Base-by-base conservation (phyloP, 106 monocot species). In the Iris macrosiphon region DNA sequence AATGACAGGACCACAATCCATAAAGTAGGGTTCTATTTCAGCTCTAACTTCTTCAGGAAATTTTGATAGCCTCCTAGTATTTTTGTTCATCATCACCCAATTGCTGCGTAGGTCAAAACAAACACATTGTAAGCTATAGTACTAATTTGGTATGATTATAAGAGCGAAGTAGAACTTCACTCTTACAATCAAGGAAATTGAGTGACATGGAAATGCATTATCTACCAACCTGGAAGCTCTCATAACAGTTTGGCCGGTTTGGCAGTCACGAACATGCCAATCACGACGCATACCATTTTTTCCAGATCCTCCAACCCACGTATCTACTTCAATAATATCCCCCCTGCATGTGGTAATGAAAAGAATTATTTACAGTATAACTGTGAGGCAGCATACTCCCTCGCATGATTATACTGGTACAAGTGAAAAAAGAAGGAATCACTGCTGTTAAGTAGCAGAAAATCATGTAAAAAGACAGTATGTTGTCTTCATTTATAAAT, bases 211-310 rank as follows among this genome's bases (percentile, higher is more conserved):
- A n/a, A n/a, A n/a, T n/a, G n/a, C n/a, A n/a, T n/a, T n/a, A n/a
- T n/a, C n/a, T n/a, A n/a, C 7, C 28, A 52, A 73, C 88, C 88
- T 88, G 2, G 75, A 79, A 2, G 88, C 88, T 59, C 72, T 64
- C 32, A 73, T 66, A 20, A 88, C 71, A 19, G 75, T 83, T 38
- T 79, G 68, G 7, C 88, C 88, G 6, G 75, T 79, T n/a, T 59
- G 64, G 24, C 45, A 65, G 37, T 88, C 88, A 62, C 72, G 64
- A 55, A 88, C 74, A 62, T 76, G 79, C 88, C 88, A 88, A 65
- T 83, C 83, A 38, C 88, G 66, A 12, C 88, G 88, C 88, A 88
- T 83, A 22, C 83, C 88, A 69, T 88, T 88, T 61, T 77, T 88
- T 10, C 88, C 88, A 55, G 75, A 58, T 50, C 75, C 51, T 61